These are phyloP conservation scores for Aspergillus candidus DNA, from an alignment of 2,329 filamentous ascomycete genomes.

Conservation along the genomic window DNA sequence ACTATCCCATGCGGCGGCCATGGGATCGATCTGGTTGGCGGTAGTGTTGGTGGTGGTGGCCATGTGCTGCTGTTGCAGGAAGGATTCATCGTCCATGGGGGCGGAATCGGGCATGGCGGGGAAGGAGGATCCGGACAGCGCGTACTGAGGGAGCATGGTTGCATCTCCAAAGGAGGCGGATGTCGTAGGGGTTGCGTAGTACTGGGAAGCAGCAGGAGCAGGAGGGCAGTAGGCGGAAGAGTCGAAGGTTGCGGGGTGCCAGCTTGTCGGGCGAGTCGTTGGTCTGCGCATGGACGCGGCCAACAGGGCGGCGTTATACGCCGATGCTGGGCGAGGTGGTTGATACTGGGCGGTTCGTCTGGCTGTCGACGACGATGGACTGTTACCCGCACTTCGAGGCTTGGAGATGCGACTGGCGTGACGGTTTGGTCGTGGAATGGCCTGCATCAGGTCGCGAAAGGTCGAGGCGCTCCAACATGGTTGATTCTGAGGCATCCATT, in stretches of 20 bases:
- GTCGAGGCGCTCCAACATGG: conserved; percentile 17
- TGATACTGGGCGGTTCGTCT: conserved; percentile 35
- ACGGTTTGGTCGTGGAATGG: conserved; percentile 45
- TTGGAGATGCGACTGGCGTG: conserved; percentile 52
- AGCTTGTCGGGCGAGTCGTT: conserved; percentile 61
- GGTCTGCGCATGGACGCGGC: conserved; percentile 32
- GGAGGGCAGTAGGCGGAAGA: conserved; percentile 19
- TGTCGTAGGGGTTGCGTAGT: conserved; percentile 13
- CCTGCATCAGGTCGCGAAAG: conserved; percentile 40
- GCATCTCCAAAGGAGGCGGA: conserved; percentile 14
- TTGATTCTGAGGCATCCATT: conserved; percentile 22
- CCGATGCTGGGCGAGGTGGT: conserved; percentile 21
- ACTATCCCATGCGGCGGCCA: conserved; percentile 18
- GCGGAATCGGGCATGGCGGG: conserved; percentile 16
- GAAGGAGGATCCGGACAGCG: conserved; percentile 17
- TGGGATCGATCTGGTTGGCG: conserved; percentile 22
- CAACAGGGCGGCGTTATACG: conserved; percentile 40
- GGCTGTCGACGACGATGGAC: conserved; percentile 46
- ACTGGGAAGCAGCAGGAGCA: conserved; percentile 13
- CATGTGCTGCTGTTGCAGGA: conserved; percentile 8
- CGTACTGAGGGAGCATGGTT: conserved; percentile 19
- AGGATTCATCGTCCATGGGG: conserved; percentile 17
- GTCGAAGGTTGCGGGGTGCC: conserved; percentile 60
- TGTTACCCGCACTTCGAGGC: conserved; percentile 62
- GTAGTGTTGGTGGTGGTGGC: conserved; percentile 13